A percentile compares a stretch with the other conserved stretches of the same genome.
phyloP scores from a whole-genome alignment of 371 early-diverging fungal species.

The Lichtheimia ramosa region DNA sequence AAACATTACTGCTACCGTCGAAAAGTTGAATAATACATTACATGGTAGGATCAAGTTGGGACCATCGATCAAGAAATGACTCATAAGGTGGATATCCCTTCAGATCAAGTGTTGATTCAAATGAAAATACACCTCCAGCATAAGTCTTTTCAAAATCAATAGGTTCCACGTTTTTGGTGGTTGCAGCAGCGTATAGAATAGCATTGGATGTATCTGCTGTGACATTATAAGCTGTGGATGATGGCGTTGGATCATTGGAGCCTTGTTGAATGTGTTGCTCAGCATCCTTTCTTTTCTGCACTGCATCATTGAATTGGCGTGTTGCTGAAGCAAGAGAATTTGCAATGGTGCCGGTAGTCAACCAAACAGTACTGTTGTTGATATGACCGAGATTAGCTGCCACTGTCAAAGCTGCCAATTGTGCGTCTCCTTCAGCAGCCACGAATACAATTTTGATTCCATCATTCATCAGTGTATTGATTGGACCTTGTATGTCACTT shows the following conservation, averaged over 20 bases:
- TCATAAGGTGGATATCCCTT: conserved; percentile 49
- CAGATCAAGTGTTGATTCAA: conserved; percentile 32
- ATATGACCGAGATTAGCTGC: conserved; percentile 44
- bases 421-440: conserved; percentile 49
- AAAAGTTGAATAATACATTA: conserved; percentile 15
- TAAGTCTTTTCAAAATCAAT: conserved; percentile 39
- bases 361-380: conserved; percentile 42
- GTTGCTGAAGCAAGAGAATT: conserved; percentile 18
- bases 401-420: conserved; percentile 32
- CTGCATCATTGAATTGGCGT: conserved; percentile 24
- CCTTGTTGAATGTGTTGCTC: neutral
- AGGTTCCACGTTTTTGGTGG: conserved; percentile 13
- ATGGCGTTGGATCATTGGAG: neutral
- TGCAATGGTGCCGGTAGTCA: conserved; percentile 25
- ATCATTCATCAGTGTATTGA: conserved; percentile 36
- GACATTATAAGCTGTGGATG: too few species aligned
- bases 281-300: conserved; percentile 6
- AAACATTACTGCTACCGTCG: neutral
- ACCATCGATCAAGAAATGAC: conserved; percentile 46
- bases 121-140: conserved; percentile 44
- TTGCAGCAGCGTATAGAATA: conserved; percentile 27
- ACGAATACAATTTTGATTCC: conserved; percentile 51
- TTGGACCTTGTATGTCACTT: conserved; percentile 41
- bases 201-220: conserved; percentile 12
- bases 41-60: conserved; percentile 41